Conservation (phyloP, 306 rosid species). For the Neltuma alba region DNA sequence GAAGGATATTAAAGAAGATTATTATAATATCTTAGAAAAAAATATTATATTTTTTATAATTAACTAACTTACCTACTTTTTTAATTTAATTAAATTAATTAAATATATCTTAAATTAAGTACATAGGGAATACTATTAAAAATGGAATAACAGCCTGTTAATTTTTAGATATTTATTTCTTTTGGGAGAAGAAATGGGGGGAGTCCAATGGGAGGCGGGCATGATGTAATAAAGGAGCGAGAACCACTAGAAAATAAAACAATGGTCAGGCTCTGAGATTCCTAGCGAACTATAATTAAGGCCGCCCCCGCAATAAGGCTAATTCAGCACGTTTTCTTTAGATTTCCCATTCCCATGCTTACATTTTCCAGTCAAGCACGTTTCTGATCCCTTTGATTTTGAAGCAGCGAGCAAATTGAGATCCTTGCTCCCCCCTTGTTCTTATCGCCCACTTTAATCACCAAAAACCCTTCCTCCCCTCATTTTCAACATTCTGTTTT, state of each 20-base stretch:
- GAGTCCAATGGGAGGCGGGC: no score
- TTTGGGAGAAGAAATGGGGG: not conserved
- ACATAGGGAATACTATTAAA: no score
- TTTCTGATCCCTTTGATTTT: slow-evolving; percentile 37
- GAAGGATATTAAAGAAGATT: no score
- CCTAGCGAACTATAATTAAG: slow-evolving; percentile 17
- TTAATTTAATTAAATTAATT: no score
- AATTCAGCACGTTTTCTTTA: slow-evolving; percentile 29
- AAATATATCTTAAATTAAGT: no score
- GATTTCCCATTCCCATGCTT: no score
- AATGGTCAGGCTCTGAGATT: slow-evolving; percentile 16
- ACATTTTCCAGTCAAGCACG: slow-evolving; percentile 58
- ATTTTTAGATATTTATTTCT: not conserved
- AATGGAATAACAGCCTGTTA: no score
- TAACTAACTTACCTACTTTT: no score
- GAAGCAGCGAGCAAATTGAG: not conserved
- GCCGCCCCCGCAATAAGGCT: slow-evolving; percentile 35
- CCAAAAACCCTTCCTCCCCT: not conserved
- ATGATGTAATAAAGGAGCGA: slow-evolving; percentile 8
- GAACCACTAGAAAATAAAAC: slow-evolving; percentile 4
- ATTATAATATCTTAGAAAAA: no score
- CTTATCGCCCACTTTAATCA: not conserved
- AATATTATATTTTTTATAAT: no score
- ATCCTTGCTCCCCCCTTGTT: not conserved
- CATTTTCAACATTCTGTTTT: not conserved